Base-by-base conservation (phyloP, 2,329 filamentous ascomycete species). In the Ceratocystis eucalypticola region DNA sequence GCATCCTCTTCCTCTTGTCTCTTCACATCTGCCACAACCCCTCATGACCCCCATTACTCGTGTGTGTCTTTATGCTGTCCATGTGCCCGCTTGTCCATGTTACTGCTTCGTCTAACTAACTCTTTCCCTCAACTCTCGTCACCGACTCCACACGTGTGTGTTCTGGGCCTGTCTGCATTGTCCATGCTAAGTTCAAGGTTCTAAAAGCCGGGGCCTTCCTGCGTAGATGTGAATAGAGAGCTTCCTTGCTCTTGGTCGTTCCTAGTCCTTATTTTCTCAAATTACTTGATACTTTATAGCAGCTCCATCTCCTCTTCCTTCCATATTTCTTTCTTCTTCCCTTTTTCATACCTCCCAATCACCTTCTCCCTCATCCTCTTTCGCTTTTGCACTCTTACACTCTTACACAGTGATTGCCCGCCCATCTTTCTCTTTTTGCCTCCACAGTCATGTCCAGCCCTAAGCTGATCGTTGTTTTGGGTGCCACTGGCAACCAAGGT, bases 401-500 rank as follows among this genome's bases (percentile, higher is more conserved):
- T 33, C 28, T 59, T 22, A 30, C 41, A 10, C 62, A 10, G 5
- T 4, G 17, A 45, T 22, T 64, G 28, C 30, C 44, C 12, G 7
- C 5, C 41, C 37, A 45, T 62, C 22, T 48, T 50, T 28, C 44
- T 25, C 25, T 30, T 10, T 28, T 33, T 6, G 0, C 10, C 46
- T 44, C 25, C n/a, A 17, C 62, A 57, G 57, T 20, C 28, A 70
- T 69, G 69, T 17, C 65, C 25, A 62, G 61, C 62, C 37, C 71
- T 12, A 79, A 78, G 66, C 70, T 80, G 63, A 71, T 80, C 50
- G 76, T 76, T 25, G 76, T 82, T 4, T 73, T 80, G 61, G 79
- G 79, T 15, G 78, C 77, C 28, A 81, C 79, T 7, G 80, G 78
- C 48, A 78, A 77, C 67, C 80, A 83, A 68, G 80, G 80, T 67